These are phyloP conservation scores for Myriangium duriaei DNA, from an alignment of 2,329 filamentous ascomycete species.

Conservation along the genomic window DNA sequence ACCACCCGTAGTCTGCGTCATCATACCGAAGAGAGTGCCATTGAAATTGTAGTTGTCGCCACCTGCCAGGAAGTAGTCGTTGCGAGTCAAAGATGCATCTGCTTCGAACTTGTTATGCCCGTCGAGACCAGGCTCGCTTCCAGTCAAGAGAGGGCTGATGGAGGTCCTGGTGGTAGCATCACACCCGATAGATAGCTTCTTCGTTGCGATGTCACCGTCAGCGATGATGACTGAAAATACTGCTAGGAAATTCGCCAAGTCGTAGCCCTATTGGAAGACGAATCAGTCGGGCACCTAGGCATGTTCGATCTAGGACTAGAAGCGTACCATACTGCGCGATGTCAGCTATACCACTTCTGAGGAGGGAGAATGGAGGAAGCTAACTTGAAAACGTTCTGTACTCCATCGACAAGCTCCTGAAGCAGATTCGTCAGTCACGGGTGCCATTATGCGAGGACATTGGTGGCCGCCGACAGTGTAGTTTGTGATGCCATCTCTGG, in stretches of 20 bases:
- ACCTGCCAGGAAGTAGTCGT: conserved; percentile 29
- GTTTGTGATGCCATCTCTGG: conserved; percentile 31
- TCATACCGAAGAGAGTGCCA: conserved; percentile 28
- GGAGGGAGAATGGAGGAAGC: too few relatives aligned
- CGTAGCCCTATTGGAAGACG: too few relatives aligned
- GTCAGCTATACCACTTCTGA: too few relatives aligned
- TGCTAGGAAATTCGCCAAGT: conserved; percentile 29
- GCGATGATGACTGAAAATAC: conserved; percentile 26
- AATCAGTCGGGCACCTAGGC: too few relatives aligned
- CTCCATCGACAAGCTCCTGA: conserved; percentile 32
- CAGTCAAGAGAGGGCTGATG: conserved; percentile 21
- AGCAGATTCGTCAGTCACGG: too few relatives aligned
- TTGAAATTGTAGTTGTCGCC: conserved; percentile 30
- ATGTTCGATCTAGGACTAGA: too few relatives aligned
- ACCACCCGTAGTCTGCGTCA: conserved; percentile 23
- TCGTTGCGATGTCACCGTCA: conserved; percentile 30
- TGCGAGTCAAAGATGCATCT: conserved; percentile 30
- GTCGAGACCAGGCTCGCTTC: conserved; percentile 30
- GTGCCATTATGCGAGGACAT: too few relatives aligned
- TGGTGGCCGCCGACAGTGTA: too few relatives aligned
- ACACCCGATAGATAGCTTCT: conserved; percentile 33
- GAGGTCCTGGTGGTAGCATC: conserved; percentile 33
- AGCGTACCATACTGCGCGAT: too few relatives aligned
- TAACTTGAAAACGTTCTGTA: conserved; percentile 35
- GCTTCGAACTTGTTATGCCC: conserved; percentile 35